These are phyloP conservation scores for Capsicum chinense DNA, from an alignment of 257 asterid species.

Conservation along the genomic window DNA sequence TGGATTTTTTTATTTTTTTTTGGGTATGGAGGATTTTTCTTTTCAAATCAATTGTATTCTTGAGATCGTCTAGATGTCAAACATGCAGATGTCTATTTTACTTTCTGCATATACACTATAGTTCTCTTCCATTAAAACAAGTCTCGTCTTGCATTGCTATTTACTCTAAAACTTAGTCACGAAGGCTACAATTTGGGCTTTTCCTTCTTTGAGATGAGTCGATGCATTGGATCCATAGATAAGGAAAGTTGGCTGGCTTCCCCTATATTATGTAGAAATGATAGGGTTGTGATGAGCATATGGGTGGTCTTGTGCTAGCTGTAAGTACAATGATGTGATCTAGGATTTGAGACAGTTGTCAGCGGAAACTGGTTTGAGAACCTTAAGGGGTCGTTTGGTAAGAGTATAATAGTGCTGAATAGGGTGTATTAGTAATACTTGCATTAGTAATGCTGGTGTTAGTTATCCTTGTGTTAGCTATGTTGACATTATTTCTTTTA, in stretches of 20 bases:
- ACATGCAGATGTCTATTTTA: background rate
- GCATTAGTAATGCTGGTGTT: too few species aligned
- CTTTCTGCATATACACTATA: background rate
- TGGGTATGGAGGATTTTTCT: background rate
- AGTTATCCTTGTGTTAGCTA: too few species aligned
- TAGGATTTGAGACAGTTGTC: slow-evolving; percentile 21
- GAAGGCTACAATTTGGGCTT: background rate
- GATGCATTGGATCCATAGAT: background rate
- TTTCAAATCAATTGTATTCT: background rate
- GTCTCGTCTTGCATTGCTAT: background rate
- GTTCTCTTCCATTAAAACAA: background rate
- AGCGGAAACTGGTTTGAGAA: background rate
- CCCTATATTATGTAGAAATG: background rate
- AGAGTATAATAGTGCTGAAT: too few species aligned
- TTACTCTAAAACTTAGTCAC: background rate
- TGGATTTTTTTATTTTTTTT: background rate
- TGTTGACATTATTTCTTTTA: too few species aligned
- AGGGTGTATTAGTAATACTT: too few species aligned
- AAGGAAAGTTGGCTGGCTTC: background rate
- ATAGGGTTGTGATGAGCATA: background rate
- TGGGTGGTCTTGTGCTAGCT: background rate
- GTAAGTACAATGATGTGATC: background rate
- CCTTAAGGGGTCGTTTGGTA: too few species aligned
- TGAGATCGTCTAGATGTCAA: background rate
- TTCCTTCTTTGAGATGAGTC: background rate